Base-by-base conservation (phyloP, 2,329 filamentous ascomycete genomes). In the Xylaria sp. region DNA sequence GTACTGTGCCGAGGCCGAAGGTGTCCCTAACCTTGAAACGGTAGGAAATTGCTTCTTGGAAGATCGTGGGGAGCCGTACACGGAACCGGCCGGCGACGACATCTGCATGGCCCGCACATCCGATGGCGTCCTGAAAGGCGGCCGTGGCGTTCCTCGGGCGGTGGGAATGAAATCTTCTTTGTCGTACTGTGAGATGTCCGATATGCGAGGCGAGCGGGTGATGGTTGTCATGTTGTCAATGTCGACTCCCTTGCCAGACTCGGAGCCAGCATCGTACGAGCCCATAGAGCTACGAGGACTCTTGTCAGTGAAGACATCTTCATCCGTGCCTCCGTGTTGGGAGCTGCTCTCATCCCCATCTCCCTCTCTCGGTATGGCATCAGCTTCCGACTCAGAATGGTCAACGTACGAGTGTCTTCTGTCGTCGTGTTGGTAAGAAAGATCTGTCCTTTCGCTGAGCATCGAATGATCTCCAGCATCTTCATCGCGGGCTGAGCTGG, bases 51-150 rank as follows among this genome's bases (percentile, higher is more conserved):
- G 75, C 25, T 81, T 82, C 63, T 84, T 85, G n/a, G 77, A 74
- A 0, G 85, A 84, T 9, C 84, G 81, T 6, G 85, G 81, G 2
- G 86, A 85, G n/a, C 80, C 82, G 21, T 77, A 74, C 38, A 75
- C 75, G 0, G 87, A 88, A 0, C 82, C 78, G 0, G 87, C 79
- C 0, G 88, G 89, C 0, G 89, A 91, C 1, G 84, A 84, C 87
- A 92, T 90, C 67, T 92, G 90, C 77, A 92, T 83, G 1, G 88
- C 87, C 52, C 87, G 86, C 7, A 92, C 85, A 12, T 87, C 88
- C 1, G 89, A 89, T 0, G 89, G 86, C 12, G 89, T 89, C 50
- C 89, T 83, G 73, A 92, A 92, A 1, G 86, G 83, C 4, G 87
- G 85, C 2, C 89, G 84, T 8, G 83, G 82, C 7, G 84, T 85